A percentile compares a stretch with the other conserved stretches of the same genome.
These are phyloP conservation scores for Kuraishia ogatae DNA, from an alignment of 805 yeast species.

Conservation along the genomic window DNA sequence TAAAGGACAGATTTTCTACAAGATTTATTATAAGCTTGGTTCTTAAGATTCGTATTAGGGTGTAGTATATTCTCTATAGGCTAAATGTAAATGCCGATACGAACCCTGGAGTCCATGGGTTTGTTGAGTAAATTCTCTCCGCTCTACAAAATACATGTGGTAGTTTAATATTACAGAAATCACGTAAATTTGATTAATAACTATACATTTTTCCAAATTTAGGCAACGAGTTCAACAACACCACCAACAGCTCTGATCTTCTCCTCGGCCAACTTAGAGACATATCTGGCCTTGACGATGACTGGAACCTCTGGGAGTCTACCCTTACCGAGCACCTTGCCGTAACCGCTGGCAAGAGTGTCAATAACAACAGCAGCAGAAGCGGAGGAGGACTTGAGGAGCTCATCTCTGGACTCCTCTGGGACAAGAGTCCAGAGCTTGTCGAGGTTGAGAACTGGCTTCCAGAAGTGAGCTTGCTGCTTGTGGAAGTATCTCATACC, in stretches of 20 bases:
- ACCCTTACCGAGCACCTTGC: slow-evolving; percentile 99
- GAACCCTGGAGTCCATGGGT: neutral
- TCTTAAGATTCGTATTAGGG: too few species aligned
- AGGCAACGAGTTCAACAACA: slow-evolving; percentile 98
- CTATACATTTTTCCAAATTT: slow-evolving; percentile 24
- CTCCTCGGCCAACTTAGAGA: slow-evolving; percentile 98
- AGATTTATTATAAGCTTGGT: too few species aligned
- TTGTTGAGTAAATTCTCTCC: too few species aligned
- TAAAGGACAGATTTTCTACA: too few species aligned
- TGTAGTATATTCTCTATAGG: too few species aligned
- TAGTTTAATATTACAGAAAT: neutral
- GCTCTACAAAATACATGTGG: neutral
- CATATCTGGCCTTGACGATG: slow-evolving; percentile 99
- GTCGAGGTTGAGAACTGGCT: slow-evolving; percentile 96
- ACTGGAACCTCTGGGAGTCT: slow-evolving; percentile 96
- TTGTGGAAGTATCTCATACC: slow-evolving; percentile 99
- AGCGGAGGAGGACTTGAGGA: slow-evolving; percentile 74
- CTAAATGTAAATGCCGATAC: too few species aligned
- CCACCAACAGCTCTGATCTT: slow-evolving; percentile 99
- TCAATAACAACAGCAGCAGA: slow-evolving; percentile 98
- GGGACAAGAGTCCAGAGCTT: slow-evolving; percentile 97
- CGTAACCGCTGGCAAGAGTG: slow-evolving; percentile 99
- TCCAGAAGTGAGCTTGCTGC: slow-evolving; percentile 93
- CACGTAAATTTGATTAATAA: neutral
- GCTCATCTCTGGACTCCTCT: slow-evolving; percentile 88